A percentile compares a stretch with the other conserved stretches of the same genome.
Evolutionary conservation across 2,329 filamentous ascomycete species (phyloP).

Genomic region (Exutisphaerella laricina): DNA sequence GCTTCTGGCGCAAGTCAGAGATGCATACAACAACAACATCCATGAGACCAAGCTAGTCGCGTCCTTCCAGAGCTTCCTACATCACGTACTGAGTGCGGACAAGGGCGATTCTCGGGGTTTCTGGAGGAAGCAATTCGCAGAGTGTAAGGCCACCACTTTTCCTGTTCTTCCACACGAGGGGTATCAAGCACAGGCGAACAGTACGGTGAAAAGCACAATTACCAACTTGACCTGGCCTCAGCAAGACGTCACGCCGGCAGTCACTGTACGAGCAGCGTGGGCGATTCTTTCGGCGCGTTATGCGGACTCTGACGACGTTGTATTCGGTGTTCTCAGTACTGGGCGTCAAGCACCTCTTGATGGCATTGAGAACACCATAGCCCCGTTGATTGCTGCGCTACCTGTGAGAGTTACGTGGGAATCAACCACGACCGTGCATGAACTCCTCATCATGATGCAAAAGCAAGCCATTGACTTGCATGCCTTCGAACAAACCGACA

Average conservation of each 20-base stretch:
- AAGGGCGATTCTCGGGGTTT: slow-evolving; percentile 26
- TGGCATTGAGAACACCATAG: slow-evolving; percentile 18
- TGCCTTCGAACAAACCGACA: slow-evolving; percentile 32
- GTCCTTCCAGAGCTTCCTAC: slow-evolving; percentile 31
- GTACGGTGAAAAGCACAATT: slow-evolving; percentile 24
- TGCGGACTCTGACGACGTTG: slow-evolving; percentile 8
- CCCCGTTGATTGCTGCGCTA: slow-evolving; percentile 36
- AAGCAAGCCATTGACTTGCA: slow-evolving; percentile 3
- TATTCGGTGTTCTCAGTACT: slow-evolving; percentile 14
- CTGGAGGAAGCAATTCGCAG: slow-evolving; percentile 33
- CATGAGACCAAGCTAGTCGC: not conserved
- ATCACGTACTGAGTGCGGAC: slow-evolving; percentile 28
- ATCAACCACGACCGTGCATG: not conserved
- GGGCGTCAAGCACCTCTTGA: slow-evolving; percentile 29
- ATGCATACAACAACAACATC: not conserved
- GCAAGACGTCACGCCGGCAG: slow-evolving; percentile 10
- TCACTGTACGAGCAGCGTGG: slow-evolving; percentile 13
- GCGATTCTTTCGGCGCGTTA: slow-evolving; percentile 6
- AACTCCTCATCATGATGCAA: not conserved
- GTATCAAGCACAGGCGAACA: slow-evolving; percentile 22
- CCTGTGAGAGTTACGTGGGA: slow-evolving; percentile 33
- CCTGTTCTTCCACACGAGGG: slow-evolving; percentile 28
- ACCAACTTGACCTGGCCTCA: slow-evolving; percentile 6
- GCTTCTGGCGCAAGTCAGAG: slow-evolving; percentile 30
- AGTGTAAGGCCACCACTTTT: slow-evolving; percentile 31